Evolutionary conservation across 2,329 filamentous ascomycete genomes (phyloP), one percentile per base, ranked within the genome.

Genomic region (Beauveria sp.): DNA sequence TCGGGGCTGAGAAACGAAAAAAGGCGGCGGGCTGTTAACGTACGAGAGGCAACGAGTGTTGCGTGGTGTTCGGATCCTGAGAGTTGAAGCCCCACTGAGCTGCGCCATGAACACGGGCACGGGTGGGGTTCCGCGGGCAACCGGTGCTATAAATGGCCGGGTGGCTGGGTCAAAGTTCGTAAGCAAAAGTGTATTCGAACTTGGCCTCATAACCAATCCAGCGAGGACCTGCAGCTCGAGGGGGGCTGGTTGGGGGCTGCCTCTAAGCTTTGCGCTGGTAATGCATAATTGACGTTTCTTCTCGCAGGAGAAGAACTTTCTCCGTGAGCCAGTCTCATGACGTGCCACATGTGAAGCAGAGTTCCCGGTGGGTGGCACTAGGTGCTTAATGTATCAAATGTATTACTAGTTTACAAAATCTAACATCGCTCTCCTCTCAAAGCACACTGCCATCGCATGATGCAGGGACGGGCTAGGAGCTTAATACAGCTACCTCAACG

Each of bases 331-430:
- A 38, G 34, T 5, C 12, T 38, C 34, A 14, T 38, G 34, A 38
- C 34, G 12, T 5, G 34, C 34, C 12, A 38, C 12, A 38, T 38
- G 34, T 38, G 12, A 47, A 7, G 5, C 7, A 26, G 5, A 24
- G 40, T 20, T 24, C 20, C 38, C 38, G 14, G 3, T 18, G 14
- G n/a, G 12, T 16, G 38, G 5, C 14, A 7, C 22, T 6, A 16
- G 22, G 18, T 22, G 30, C 9, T 51, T 46, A 5, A 30, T 55
- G 14, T 61, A 55, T 61, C 43, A 50, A 50, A 47, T 64, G 30
- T 62, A 62, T 62, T 62, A 62, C 60, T 64, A 64, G 63, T 64
- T 64, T 64, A 64, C 63, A 64, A 63, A 54, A 57, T 57, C 56
- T 52, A 43, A 47, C 49, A 42, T 62, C 54, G 53, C 46, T 62